These are phyloP conservation scores for Thermomucor indicae-seudaticae DNA, from an alignment of 371 early-diverging fungal species.

Conservation along the genomic window DNA sequence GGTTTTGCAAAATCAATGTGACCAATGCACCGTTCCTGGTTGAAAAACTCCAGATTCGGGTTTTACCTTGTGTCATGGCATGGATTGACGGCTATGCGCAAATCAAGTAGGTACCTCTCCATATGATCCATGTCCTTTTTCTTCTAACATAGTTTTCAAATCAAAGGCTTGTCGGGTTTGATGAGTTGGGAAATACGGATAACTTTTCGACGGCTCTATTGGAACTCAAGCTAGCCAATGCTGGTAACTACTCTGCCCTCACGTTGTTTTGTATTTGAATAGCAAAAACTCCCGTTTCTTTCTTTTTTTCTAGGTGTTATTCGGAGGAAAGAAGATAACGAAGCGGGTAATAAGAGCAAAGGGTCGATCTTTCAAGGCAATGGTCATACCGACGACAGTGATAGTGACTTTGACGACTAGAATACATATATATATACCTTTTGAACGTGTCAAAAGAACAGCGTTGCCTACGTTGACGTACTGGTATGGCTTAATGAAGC, in stretches of 20 bases:
- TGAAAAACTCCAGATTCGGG: slow-evolving; percentile 79
- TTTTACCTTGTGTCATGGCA: slow-evolving; percentile 88
- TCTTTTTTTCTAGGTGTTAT: neutral
- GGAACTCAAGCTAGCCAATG: slow-evolving; percentile 68
- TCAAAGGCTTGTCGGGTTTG: slow-evolving; percentile 88
- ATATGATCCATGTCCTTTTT: neutral
- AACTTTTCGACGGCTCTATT: slow-evolving; percentile 75
- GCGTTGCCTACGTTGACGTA: no score
- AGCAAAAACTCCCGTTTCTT: neutral
- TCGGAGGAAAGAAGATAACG: slow-evolving; percentile 21
- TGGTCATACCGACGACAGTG: slow-evolving; percentile 9
- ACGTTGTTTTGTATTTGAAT: neutral
- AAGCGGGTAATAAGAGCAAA: slow-evolving; percentile 4
- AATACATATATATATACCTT: neutral
- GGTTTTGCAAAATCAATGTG: slow-evolving; percentile 87
- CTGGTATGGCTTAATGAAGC: no score
- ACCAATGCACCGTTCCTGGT: slow-evolving; percentile 90
- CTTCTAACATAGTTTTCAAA: neutral
- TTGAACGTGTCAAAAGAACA: no score
- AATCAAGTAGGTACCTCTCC: slow-evolving; percentile 19
- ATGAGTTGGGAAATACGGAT: slow-evolving; percentile 89
- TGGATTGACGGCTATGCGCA: slow-evolving; percentile 67
- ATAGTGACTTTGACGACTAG: slow-evolving; percentile 25
- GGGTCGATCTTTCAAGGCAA: slow-evolving; percentile 34
- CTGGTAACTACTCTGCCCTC: slow-evolving; percentile 39